Conservation (phyloP, 2,329 filamentous ascomycete species). For the Teratosphaeriaceae sp. region DNA sequence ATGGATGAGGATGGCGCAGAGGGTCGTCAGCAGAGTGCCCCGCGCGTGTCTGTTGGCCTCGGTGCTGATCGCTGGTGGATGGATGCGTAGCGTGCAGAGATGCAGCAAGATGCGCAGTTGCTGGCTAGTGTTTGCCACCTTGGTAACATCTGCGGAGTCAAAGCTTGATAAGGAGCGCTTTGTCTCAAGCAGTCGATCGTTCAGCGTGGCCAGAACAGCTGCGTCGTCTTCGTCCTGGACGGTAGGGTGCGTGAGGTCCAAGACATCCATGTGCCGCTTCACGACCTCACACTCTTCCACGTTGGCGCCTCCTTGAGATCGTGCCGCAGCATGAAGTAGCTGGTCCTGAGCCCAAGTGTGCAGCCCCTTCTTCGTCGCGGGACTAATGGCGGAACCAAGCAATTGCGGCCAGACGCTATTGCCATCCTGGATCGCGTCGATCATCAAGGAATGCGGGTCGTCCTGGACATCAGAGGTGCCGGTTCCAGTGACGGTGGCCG, state of each 20-base stretch:
- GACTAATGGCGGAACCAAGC: slow-evolving; percentile 30
- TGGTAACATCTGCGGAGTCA: neutral
- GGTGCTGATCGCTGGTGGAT: slow-evolving; percentile 20
- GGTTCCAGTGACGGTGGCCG: neutral
- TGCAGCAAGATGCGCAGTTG: slow-evolving; percentile 29
- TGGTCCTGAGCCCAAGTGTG: slow-evolving; percentile 28
- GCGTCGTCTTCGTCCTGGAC: slow-evolving; percentile 12
- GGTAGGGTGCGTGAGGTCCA: slow-evolving; percentile 21
- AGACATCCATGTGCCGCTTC: slow-evolving; percentile 19
- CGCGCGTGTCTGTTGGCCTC: slow-evolving; percentile 23
- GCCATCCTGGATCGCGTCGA: slow-evolving; percentile 34
- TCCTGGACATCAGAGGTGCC: neutral
- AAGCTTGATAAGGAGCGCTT: slow-evolving; percentile 11
- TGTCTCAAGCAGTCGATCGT: slow-evolving; percentile 21
- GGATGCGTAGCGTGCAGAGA: slow-evolving; percentile 33
- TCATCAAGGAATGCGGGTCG: slow-evolving; percentile 26
- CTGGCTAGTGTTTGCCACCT: neutral
- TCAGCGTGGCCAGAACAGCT: slow-evolving; percentile 13
- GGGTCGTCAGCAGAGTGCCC: slow-evolving; percentile 21
- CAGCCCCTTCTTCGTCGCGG: slow-evolving; percentile 15
- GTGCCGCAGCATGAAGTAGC: slow-evolving; percentile 19
- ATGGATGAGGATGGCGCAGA: slow-evolving; percentile 34
- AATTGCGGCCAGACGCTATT: slow-evolving; percentile 39
- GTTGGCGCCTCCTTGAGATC: slow-evolving; percentile 1
- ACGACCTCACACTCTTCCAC: slow-evolving; percentile 1